Conservation (phyloP, 1,139 yeast genomes). For the Kurtzmaniella quercitrusa region DNA sequence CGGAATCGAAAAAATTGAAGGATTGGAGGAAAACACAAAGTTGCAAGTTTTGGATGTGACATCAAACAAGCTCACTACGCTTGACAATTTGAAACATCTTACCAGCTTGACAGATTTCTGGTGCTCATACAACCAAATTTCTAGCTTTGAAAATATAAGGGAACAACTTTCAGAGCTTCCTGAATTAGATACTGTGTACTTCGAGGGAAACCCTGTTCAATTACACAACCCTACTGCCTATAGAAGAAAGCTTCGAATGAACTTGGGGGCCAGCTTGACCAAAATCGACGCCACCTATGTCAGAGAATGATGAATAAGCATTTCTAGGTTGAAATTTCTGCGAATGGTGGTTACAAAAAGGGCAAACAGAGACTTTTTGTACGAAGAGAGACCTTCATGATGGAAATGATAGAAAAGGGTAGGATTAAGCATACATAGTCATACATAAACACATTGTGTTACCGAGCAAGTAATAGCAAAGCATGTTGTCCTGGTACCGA, state of each 20-base stretch:
- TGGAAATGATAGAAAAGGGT: neutral
- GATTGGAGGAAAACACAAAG: constrained; percentile 65
- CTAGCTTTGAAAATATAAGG: constrained; percentile 65
- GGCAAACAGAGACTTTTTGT: no score
- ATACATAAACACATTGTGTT: no score
- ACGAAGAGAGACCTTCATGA: no score
- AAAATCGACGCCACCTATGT: constrained; percentile 92
- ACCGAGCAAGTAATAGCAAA: neutral
- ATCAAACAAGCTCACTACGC: constrained; percentile 57
- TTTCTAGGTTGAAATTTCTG: no score
- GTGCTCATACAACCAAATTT: constrained; percentile 78
- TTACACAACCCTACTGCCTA: constrained; percentile 69
- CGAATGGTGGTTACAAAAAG: no score
- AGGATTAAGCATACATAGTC: no score
- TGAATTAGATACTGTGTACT: constrained; percentile 79
- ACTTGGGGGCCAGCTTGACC: constrained; percentile 66
- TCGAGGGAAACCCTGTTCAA: constrained; percentile 94
- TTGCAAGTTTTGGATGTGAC: constrained; percentile 79
- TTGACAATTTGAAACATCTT: constrained; percentile 67
- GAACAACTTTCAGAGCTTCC: constrained; percentile 59
- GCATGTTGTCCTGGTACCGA: neutral
- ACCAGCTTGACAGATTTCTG: constrained; percentile 79
- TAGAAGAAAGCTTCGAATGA: constrained; percentile 72
- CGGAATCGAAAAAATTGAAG: constrained; percentile 71
- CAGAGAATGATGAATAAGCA: constrained; percentile 10